Percentiles rank a stretch among this genome's conserved stretches.
Evolutionary conservation across 2,329 filamentous ascomycete species (phyloP).

Genomic region (Cercospora sp.): DNA sequence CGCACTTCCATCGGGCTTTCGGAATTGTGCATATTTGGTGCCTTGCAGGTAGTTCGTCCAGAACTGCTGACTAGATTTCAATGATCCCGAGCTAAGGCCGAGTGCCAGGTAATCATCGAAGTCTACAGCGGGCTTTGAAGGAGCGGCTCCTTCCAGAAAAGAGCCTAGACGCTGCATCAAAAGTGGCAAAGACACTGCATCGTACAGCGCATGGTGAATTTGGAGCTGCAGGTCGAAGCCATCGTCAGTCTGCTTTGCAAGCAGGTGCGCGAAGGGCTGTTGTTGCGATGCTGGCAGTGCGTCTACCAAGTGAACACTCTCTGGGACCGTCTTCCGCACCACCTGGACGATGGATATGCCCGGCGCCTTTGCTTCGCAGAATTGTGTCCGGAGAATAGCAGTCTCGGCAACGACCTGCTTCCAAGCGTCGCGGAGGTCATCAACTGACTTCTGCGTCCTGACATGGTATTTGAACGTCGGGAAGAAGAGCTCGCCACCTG

Average conservation of each 20-base stretch:
- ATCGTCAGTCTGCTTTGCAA: constrained; percentile 17
- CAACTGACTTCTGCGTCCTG: constrained; percentile 41
- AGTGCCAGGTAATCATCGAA: constrained; percentile 47
- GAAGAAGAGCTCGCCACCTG: constrained; percentile 68
- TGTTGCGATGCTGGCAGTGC: constrained; percentile 5
- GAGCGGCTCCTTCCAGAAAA: constrained; percentile 26
- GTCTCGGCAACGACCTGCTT: constrained; percentile 53
- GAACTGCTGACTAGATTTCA: constrained; percentile 44
- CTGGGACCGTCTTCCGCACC: constrained; percentile 48
- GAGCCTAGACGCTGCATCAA: constrained; percentile 56
- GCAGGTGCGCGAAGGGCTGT: constrained; percentile 32
- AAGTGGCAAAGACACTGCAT: constrained; percentile 72
- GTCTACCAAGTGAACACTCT: constrained; percentile 37
- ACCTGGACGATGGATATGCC: constrained; percentile 64
- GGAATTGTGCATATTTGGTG: constrained; percentile 23
- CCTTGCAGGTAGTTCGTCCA: constrained; percentile 53
- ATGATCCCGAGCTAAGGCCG: constrained; percentile 20
- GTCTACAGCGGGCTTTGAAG: constrained; percentile 22
- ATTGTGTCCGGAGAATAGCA: constrained; percentile 68
- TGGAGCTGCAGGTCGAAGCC: constrained; percentile 43
- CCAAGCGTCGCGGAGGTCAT: constrained; percentile 62
- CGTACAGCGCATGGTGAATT: constrained; percentile 87
- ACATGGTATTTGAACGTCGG: constrained; percentile 67
- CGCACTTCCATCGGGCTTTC: constrained; percentile 20
- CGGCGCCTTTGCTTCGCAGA: constrained; percentile 50